phyloP scores from a whole-genome alignment of 352 stramenopile species.

The Phytophthora megakarya region DNA sequence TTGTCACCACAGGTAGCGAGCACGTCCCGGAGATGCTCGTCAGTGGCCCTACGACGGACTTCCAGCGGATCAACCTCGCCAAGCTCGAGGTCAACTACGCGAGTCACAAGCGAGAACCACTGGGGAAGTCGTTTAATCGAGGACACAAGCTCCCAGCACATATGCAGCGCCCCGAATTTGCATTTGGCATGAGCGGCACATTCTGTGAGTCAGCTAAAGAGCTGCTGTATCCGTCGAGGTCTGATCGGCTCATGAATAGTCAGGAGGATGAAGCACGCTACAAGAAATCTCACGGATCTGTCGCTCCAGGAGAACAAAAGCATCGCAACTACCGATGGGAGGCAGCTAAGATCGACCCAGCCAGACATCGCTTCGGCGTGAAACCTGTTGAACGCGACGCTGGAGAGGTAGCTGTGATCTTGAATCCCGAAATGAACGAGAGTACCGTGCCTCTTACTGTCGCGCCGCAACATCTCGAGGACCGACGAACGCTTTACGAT shows the following conservation, averaged over 20 bases:
- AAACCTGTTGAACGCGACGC: slow-evolving; percentile 35
- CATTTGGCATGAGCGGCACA: slow-evolving; percentile 63
- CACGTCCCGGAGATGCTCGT: slow-evolving; percentile 70
- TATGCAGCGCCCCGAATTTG: slow-evolving; percentile 61
- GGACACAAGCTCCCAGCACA: slow-evolving; percentile 70
- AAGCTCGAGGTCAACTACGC: slow-evolving; percentile 81
- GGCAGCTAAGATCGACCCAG: slow-evolving; percentile 64
- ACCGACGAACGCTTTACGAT: slow-evolving; percentile 76
- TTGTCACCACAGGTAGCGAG: slow-evolving; percentile 70
- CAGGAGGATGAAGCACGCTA: slow-evolving; percentile 70
- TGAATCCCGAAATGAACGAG: slow-evolving; percentile 82
- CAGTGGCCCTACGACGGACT: slow-evolving; percentile 51
- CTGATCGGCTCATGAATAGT: slow-evolving; percentile 49
- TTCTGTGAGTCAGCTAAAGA: slow-evolving; percentile 87
- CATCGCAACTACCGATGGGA: slow-evolving; percentile 86
- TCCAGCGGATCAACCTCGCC: slow-evolving; percentile 68
- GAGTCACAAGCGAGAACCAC: slow-evolving; percentile 77
- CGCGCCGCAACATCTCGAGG: slow-evolving; percentile 69
- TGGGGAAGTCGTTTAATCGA: slow-evolving; percentile 70
- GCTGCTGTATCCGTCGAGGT: slow-evolving; percentile 72
- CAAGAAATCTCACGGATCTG: slow-evolving; percentile 76
- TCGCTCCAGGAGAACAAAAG: slow-evolving; percentile 86
- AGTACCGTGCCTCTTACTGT: slow-evolving; percentile 44
- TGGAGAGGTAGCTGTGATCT: slow-evolving; percentile 53
- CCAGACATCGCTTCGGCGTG: slow-evolving; percentile 73